Evolutionary conservation across 73 alveolate species (phyloP), one percentile per base, ranked within the genome.

Genomic region (Stentor roeselii): DNA sequence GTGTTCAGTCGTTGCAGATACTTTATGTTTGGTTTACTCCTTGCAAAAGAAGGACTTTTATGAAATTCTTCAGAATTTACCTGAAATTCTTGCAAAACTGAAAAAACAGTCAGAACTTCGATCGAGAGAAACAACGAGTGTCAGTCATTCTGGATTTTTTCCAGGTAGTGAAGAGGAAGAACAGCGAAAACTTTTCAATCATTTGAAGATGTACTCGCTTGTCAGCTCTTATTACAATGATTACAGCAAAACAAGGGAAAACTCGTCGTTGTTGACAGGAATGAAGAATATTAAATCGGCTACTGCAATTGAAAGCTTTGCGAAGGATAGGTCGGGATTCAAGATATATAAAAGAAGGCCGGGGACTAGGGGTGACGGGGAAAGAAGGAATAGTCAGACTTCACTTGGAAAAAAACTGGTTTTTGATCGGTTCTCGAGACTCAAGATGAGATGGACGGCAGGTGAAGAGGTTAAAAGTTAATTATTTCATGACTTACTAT

Each of bases 1-100:
- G 1, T 78, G 89, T 4, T 90, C 75, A 37, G 96, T 90, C 32
- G 78, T 87, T 42, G 93, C 96, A 1, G 84, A 90, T 60, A 84
- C 90, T 2, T 87, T 82, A 86, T 90, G 96, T 59, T 78, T 59
- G 34, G 75, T 87, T 11, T 38, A 58, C 27, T 59, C 86, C n/a
- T 82, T 90, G 77, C 78, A 39, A 76, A 90, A 86, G 60, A 75
- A 35, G 31, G 90, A 90, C 83, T 42, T 90, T 4, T 87, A 87
- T 41, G 86, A 59, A 36, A 60, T 90, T 32, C 38, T 76, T 1
- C 36, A 36, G 15, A 80, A 74, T 60, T 90, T 58, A 77, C 92
- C 93, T n/a, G 78, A 59, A 27, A 82, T 90, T 1, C 34, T n/a
- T 15, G 39, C 32, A 2, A 15, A 39, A 76, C 32, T 76, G 42